These are phyloP conservation scores for Rosellinia necatrix DNA, from an alignment of 2,329 filamentous ascomycete species.

Conservation along the genomic window DNA sequence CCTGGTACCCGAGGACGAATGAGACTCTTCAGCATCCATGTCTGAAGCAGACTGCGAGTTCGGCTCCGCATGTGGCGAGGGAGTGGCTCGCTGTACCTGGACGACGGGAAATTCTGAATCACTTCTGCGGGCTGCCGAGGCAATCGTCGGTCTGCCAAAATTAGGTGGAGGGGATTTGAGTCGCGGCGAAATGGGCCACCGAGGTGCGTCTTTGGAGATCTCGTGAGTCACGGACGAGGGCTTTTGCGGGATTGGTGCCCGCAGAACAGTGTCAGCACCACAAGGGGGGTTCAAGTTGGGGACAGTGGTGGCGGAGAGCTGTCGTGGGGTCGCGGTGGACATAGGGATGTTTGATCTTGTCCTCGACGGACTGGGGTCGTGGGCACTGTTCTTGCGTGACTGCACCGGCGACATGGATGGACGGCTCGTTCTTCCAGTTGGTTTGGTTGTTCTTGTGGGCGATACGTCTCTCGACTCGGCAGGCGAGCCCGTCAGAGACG, in stretches of 20 bases:
- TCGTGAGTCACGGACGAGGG: conserved; percentile 53
- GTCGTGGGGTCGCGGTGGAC: conserved; percentile 64
- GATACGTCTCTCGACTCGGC: conserved; percentile 40
- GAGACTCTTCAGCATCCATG: conserved; percentile 57
- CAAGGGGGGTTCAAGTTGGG: conserved; percentile 66
- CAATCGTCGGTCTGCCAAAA: conserved; percentile 46
- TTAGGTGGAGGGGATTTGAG: conserved; percentile 76
- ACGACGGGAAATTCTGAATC: conserved; percentile 58
- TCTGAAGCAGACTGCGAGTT: conserved; percentile 49
- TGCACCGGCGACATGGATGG: conserved; percentile 46
- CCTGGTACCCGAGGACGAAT: conserved; percentile 57
- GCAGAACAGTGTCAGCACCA: conserved; percentile 62
- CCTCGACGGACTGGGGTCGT: conserved; percentile 68
- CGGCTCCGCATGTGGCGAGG: conserved; percentile 51
- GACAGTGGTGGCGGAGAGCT: conserved; percentile 68
- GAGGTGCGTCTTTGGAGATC: conserved; percentile 58
- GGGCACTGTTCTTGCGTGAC: conserved; percentile 68
- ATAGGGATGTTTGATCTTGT: conserved; percentile 58
- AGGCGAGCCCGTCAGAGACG: conserved; percentile 40
- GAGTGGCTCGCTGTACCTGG: conserved; percentile 57
- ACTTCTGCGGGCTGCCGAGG: conserved; percentile 44
- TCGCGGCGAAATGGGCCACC: conserved; percentile 79
- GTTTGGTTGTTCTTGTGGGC: conserved; percentile 33
- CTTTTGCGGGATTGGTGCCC: conserved; percentile 69
- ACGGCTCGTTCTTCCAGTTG: conserved; percentile 34